Evolutionary conservation across 176 grass and related monocot species (phyloP), one percentile per base, ranked within the genome.

Genomic region (Phragmites australis): DNA sequence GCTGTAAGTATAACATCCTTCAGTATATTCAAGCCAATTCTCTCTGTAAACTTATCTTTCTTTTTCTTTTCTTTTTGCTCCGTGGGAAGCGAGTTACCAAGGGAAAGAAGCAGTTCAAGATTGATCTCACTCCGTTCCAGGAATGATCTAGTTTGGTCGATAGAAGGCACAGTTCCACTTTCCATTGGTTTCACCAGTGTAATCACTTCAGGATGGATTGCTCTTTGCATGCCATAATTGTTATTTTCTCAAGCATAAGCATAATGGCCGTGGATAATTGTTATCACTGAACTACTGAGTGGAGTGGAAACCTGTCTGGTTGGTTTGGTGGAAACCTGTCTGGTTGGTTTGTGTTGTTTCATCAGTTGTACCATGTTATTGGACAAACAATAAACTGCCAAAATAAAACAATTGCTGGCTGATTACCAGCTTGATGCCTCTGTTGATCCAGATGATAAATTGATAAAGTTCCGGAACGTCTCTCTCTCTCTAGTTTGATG

Each of bases 61-160:
- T 9, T 63, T 72, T 45, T 44, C 16, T 8, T 64, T 48, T 14
- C 18, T 25, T 44, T 5, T 1, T 64, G 22, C 13, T 25, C 22
- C 17, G 6, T 55, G 39, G 57, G 47, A 75, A 97, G 95, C 74
- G 78, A 67, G 86, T 90, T 55, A 94, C 81, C 23, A 97, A 94
- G 75, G 95, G 95, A 64, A 97, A 91, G 87, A 91, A 87, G 46
- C 76, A 78, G 1, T 81, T 92, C 81, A 85, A 91, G 59, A 94
- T 97, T 14, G 92, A 97, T 75, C 88, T 97, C 63, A 90, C 88
- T 31, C 92, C 90, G 5, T 87, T 87, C 65, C 37, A 82, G 3
- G 83, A 89, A 39, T 97, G 51, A 89, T 57, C 15, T 60, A 16
- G 10, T 37, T 65, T 49, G 1, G 62, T 47, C 26, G 13, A 44